phyloP scores from a whole-genome alignment of 805 yeast genomes.

The Suhomyces emberorum region DNA sequence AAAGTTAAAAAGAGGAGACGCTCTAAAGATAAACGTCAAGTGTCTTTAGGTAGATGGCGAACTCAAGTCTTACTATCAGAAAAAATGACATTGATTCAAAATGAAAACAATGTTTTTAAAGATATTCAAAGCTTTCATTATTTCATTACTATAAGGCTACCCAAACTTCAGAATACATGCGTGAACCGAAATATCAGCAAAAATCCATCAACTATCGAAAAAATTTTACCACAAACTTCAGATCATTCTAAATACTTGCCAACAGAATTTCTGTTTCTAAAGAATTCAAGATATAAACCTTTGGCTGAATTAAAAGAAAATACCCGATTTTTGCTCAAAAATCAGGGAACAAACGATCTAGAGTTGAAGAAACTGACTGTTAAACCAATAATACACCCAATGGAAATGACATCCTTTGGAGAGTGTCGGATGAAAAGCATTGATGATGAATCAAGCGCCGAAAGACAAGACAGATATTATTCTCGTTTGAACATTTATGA shows the following conservation, averaged over 20 bases:
- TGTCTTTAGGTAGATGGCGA: too few relatives aligned
- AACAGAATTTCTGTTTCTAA: not conserved
- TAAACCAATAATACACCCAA: not conserved
- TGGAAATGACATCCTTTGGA: not conserved
- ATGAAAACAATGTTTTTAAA: too few relatives aligned
- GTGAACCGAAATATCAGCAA: not conserved
- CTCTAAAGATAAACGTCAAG: too few relatives aligned
- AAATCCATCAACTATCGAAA: not conserved
- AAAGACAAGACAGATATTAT: conserved; percentile 29
- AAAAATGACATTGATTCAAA: too few relatives aligned
- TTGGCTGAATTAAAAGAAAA: not conserved
- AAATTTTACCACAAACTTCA: not conserved
- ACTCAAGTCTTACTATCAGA: too few relatives aligned
- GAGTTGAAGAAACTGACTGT: not conserved
- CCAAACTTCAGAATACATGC: too few relatives aligned
- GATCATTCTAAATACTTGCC: not conserved
- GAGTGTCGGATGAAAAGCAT: not conserved
- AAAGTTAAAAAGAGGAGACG: too few relatives aligned
- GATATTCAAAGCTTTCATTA: too few relatives aligned
- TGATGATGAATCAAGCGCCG: not conserved
- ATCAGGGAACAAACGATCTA: not conserved
- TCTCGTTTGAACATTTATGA: conserved; percentile 59
- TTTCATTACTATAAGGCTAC: too few relatives aligned
- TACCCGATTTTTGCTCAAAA: not conserved
- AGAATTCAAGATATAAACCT: not conserved